Evolutionary conservation across 129 eudicot genomes (phyloP), one percentile per base, ranked within the genome.

Genomic region (Lonicera japonica): DNA sequence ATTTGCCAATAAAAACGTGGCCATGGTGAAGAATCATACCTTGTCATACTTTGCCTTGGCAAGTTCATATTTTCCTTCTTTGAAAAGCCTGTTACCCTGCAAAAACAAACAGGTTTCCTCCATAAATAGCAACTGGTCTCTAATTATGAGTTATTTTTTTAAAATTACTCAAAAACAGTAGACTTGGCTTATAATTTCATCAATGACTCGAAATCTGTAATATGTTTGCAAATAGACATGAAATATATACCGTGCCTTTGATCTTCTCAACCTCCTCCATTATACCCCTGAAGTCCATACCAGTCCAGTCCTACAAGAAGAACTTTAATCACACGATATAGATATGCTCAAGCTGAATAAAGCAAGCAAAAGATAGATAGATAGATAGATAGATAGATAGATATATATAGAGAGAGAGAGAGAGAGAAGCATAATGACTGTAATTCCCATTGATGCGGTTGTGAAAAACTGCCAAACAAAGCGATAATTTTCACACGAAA

Each of bases 31-130:
- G 60, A 60, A 18, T 46, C 73, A 36, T 83, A 76, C 99, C 94
- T 94, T 90, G 74, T 94, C 99, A 50, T 94, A 94, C 77, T 94
- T 94, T 34, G 99, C 95, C 78, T 88, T 94, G 0, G 96, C 99
- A 74, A 94, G 91, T 63, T 83, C 92, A 71, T 36, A 94, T 73
- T 94, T 94, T 46, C 83, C 99, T 77, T 94, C 99, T 77, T 94
- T 88, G 77, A 94, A 94, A 69, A 94, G 89, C 83, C 96, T 88
- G 78, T 94, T 94, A 69, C 99, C 99, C 99, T 94, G 91, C n/a
- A 50, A 69, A 66, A 29, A 67, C 50, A 45, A 65, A 68, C 57
- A 75, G 23, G 22, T 53, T 64, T 22, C 36, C 36, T 52, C 17
- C 25, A 56, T 23, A 54, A 41, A 43, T 43, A 43, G 3, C 50